These are phyloP conservation scores for Fusarium musae DNA, from an alignment of 2,329 filamentous ascomycete species.

Conservation along the genomic window DNA sequence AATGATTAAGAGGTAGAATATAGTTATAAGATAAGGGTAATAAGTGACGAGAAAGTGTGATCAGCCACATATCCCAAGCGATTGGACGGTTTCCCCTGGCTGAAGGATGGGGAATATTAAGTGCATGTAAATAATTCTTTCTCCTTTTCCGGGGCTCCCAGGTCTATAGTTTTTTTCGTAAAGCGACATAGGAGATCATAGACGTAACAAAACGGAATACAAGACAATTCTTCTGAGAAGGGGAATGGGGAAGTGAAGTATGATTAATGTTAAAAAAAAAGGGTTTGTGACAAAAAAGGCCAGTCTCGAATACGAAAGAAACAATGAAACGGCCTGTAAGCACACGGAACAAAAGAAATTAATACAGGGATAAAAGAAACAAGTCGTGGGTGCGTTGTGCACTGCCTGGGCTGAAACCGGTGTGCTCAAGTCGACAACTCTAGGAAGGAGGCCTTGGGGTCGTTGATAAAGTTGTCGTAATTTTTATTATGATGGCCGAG, in stretches of 20 bases:
- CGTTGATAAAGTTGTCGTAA: slow-evolving; percentile 20
- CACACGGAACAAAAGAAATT: slow-evolving; percentile 38
- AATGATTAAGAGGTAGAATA: slow-evolving; percentile 31
- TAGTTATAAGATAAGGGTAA: slow-evolving; percentile 30
- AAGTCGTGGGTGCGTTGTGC: slow-evolving; percentile 37
- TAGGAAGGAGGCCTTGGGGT: slow-evolving; percentile 15
- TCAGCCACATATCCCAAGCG: slow-evolving; percentile 41
- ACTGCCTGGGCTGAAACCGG: slow-evolving; percentile 35
- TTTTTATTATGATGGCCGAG: slow-evolving; percentile 2
- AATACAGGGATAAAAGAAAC: slow-evolving; percentile 34
- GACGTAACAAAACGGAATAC: slow-evolving; percentile 32
- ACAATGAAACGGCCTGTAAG: slow-evolving; percentile 39
- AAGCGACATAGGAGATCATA: slow-evolving; percentile 44
- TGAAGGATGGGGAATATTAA: slow-evolving; percentile 42
- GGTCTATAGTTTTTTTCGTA: slow-evolving; percentile 42
- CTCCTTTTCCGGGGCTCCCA: slow-evolving; percentile 43
- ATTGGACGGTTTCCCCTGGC: slow-evolving; percentile 41
- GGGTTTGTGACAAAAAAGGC: slow-evolving; percentile 34
- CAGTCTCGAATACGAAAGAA: slow-evolving; percentile 28
- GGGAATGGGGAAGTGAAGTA: slow-evolving; percentile 27
- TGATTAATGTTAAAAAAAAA: slow-evolving; percentile 36
- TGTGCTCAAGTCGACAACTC: slow-evolving; percentile 32
- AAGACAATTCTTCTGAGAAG: slow-evolving; percentile 30
- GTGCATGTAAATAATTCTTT: slow-evolving; percentile 43
- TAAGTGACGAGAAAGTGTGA: slow-evolving; percentile 36